Evolutionary conservation across 2,329 filamentous ascomycete species (phyloP), one percentile per base, ranked within the genome.

Genomic region (Coniochaeta hoffmannii): DNA sequence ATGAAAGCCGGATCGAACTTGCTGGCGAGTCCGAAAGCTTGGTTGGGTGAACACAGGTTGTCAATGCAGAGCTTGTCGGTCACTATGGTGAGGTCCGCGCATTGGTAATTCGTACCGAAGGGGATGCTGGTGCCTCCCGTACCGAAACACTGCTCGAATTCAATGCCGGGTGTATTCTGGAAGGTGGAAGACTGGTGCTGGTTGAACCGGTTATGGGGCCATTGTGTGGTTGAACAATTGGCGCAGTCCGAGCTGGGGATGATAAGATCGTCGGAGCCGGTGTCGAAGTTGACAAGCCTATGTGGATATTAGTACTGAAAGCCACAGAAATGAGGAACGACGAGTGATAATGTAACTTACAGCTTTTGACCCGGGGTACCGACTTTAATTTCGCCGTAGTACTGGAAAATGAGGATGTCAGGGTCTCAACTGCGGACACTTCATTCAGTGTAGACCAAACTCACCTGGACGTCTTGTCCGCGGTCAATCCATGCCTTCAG

Each of bases 211-310:
- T 26, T 1, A 44, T 50, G 50, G 60, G 59, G 41, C 41, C 41
- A 46, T 3, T 51, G 14, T 3, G 12, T 12, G 15, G 56, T 56
- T 28, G 60, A 57, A 50, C 67, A 69, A 3, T 57, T 63, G 3
- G 63, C 64, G 59, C 68, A 70, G 53, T 63, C 65, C 26, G 57
- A 63, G 5, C 58, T 56, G 10, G 65, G 63, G 15, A 71, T 58
- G 9, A 70, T 44, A 17, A 71, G 60, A 24, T 65, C 58, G 1
- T 55, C 58, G 2, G 65, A 68, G 26, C 63, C 66, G 0, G 67
- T 70, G 56, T 70, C 67, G 38, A 68, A 64, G 44, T 68, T 59
- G 31, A 71, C 65, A 17, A 64, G 65, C 56, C 67, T 69, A 17
- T 26, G 12, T n/a, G 7, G 28, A 26, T 14, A 17, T 26, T 7